Evolutionary conservation across 768 basidiomycete species (phyloP), one percentile per base, ranked within the genome.

Genomic region (Mycena metata): DNA sequence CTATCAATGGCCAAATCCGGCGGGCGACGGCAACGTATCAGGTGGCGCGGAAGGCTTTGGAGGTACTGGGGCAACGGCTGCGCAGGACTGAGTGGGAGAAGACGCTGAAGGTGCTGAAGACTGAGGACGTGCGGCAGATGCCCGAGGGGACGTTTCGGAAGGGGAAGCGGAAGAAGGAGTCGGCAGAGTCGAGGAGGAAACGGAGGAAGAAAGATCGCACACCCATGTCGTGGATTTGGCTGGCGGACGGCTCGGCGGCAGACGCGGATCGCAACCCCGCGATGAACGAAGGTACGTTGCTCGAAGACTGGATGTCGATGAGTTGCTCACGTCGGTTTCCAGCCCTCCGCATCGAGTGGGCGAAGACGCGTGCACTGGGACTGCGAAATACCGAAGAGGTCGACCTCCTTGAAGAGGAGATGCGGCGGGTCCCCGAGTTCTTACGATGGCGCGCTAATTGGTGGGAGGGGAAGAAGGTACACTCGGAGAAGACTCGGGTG

Each of bases 331-430:
- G 4, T 57, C 15, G 7, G 21, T 35, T n/a, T 17, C 7, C 21
- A 66, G 65, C 65, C 2, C 30, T 66, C 9, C 50, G 65, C 10
- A 59, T 66, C 39, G 58, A 69, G n/a, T 69, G 67, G 67, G 62
- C 62, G 0, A 55, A 39, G n/a, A 64, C 60, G 7, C 54, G 67
- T 3, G 60, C 67, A 4, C 36, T 55, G 35, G 58, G 58, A 1
- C 69, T 56, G 1, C 51, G 65, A 33, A 61, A 60, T 19, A 61
- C 55, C 4, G 69, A 70, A 23, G 69, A 70, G 54, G 69, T 70
- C 41, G 59, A 62, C n/a, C 49, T 70, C 15, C 52, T 66, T 4
- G 52, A 70, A 16, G 69, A 70, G 21, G 69, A 70, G 26, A 70
- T 70, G 64, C 58, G 69, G 17, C 57, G 69, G 7, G 33, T 39